Evolutionary conservation across 192 early-diverging fungal genomes (phyloP).

Genomic region (Coemansia sp.): DNA sequence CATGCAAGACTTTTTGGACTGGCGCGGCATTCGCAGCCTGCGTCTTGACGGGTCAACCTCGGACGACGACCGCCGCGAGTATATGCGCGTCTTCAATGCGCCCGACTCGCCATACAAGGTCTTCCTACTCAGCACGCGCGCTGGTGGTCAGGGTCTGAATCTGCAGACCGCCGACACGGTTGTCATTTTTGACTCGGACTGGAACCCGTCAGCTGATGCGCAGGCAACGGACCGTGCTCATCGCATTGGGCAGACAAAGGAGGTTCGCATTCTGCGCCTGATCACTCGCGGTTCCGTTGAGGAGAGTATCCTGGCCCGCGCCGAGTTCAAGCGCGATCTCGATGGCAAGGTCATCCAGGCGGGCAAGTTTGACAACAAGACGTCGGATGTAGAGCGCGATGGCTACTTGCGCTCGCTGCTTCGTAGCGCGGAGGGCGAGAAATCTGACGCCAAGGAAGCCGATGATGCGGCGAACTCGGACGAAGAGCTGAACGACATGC

Average conservation of each 20-base stretch:
- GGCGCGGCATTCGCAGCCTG: slow-evolving; percentile 71
- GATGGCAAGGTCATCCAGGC: slow-evolving; percentile 99
- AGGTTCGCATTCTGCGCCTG: slow-evolving; percentile 93
- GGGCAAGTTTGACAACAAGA: slow-evolving; percentile 98
- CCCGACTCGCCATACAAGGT: slow-evolving; percentile 79
- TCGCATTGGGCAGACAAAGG: slow-evolving; percentile 98
- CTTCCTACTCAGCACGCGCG: slow-evolving; percentile 93
- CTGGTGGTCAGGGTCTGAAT: slow-evolving; percentile 96
- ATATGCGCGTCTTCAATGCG: slow-evolving; percentile 84
- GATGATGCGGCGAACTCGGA: slow-evolving; percentile 78
- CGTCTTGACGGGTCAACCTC: slow-evolving; percentile 93
- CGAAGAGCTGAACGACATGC: slow-evolving; percentile 91
- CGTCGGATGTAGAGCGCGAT: slow-evolving; percentile 91
- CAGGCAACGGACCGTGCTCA: slow-evolving; percentile 99
- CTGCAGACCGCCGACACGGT: slow-evolving; percentile 98
- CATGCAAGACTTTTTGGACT: slow-evolving; percentile 92
- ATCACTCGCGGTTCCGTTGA: slow-evolving; percentile 92
- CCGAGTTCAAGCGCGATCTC: slow-evolving; percentile 95
- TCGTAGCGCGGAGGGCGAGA: slow-evolving; percentile 81
- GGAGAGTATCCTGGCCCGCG: slow-evolving; percentile 89
- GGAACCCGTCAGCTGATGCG: slow-evolving; percentile 98
- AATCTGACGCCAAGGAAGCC: slow-evolving; percentile 61
- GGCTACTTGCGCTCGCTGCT: slow-evolving; percentile 84
- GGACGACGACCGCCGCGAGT: slow-evolving; percentile 79
- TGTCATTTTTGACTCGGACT: slow-evolving; percentile 98